phyloP scores from a whole-genome alignment of 139 green algal species.

The Diplosphaera chodatii region DNA sequence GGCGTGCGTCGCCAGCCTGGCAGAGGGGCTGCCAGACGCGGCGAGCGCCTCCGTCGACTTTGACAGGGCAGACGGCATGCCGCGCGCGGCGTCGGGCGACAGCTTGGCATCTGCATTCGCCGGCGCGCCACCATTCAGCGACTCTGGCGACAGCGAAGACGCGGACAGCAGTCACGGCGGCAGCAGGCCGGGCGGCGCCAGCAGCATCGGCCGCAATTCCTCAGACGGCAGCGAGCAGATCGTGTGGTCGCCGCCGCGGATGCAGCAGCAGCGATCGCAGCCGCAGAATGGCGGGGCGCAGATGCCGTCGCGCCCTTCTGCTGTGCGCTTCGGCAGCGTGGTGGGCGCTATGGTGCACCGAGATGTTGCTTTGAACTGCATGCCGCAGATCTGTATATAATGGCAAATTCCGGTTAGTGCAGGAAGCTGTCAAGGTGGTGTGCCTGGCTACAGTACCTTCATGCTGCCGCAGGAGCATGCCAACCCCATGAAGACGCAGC shows the following conservation, averaged over 20 bases:
- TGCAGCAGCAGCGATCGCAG: slow-evolving; percentile 17
- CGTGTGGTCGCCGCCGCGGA: not conserved
- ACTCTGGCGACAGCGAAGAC: not conserved
- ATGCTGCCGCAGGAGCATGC: too few relatives aligned
- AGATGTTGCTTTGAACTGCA: too few relatives aligned
- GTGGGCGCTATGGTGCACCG: too few relatives aligned
- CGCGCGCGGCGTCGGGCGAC: not conserved
- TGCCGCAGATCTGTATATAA: too few relatives aligned
- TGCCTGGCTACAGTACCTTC: too few relatives aligned
- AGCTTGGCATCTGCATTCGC: not conserved
- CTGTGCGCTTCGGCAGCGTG: not conserved
- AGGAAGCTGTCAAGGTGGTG: too few relatives aligned
- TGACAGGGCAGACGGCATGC: not conserved
- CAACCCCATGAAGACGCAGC: too few relatives aligned
- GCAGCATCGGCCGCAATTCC: not conserved
- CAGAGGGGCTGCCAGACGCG: too few relatives aligned
- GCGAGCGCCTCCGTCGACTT: not conserved
- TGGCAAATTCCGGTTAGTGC: too few relatives aligned
- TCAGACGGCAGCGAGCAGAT: not conserved
- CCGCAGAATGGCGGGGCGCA: not conserved
- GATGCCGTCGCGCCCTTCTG: not conserved
- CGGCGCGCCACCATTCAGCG: not conserved
- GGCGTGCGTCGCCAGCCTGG: too few relatives aligned
- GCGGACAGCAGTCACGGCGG: too few relatives aligned
- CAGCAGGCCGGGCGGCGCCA: too few relatives aligned